Percentiles rank a stretch among this genome's conserved stretches.
Evolutionary conservation across 2,329 filamentous ascomycete genomes (phyloP).

Genomic region (Bipolaris victoriae): DNA sequence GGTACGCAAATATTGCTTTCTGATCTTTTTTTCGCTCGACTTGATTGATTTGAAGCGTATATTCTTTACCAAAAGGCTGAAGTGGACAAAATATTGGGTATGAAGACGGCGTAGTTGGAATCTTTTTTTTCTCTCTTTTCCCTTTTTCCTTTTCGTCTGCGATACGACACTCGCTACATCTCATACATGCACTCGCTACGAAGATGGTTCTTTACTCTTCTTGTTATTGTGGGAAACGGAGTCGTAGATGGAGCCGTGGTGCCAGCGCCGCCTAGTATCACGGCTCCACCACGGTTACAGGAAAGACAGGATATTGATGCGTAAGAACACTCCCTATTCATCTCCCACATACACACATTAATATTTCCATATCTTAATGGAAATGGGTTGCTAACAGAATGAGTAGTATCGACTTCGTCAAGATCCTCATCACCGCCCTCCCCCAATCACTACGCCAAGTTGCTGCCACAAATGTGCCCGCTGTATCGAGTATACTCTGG

Average conservation of each 20-base stretch:
- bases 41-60: too few relatives aligned
- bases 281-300: constrained; percentile 32
- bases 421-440: constrained; percentile 44
- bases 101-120: too few relatives aligned
- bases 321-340: constrained; percentile 1
- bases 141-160: too few relatives aligned
- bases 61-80: too few relatives aligned
- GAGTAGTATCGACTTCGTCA: constrained; percentile 40
- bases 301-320: constrained; percentile 4
- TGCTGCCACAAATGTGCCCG: constrained; percentile 45
- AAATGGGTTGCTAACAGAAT: constrained; percentile 12
- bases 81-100: too few relatives aligned
- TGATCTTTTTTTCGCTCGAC: too few relatives aligned
- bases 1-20: too few relatives aligned
- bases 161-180: too few relatives aligned
- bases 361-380: background rate
- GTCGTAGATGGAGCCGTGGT: constrained; percentile 15
- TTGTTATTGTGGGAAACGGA: constrained; percentile 19
- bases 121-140: too few relatives aligned
- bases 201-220: constrained; percentile 22
- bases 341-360: constrained; percentile 9
- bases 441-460: constrained; percentile 44
- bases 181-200: constrained; percentile 25
- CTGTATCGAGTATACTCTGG: constrained; percentile 45
- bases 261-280: constrained; percentile 35